Evolutionary conservation across 1,139 yeast species (phyloP).

Genomic region (Geotrichum restrictum): DNA sequence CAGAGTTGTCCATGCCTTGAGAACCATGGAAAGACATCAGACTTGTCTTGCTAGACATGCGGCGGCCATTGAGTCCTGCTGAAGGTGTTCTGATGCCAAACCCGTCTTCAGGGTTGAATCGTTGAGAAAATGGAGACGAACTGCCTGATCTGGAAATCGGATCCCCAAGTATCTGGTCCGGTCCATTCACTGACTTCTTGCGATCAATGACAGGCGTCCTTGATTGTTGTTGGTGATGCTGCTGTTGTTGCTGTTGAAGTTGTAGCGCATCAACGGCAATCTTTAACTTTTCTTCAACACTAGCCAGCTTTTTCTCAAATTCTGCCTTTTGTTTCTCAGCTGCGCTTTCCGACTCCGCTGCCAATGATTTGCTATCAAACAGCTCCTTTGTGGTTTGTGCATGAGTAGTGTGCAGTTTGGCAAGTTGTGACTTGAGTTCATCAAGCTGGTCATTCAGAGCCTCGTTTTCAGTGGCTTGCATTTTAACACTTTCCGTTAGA

Average conservation of each 20-base stretch:
- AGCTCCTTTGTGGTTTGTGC: conserved; percentile 12
- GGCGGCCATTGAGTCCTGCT: background rate
- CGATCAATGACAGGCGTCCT: background rate
- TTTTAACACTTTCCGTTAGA: conserved; percentile 25
- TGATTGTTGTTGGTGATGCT: conserved; percentile 11
- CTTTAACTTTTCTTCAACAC: conserved; percentile 11
- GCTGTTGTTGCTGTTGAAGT: conserved; percentile 10
- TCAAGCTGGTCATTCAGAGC: conserved; percentile 33
- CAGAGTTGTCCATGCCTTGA: conserved; percentile 6
- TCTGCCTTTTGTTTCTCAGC: conserved; percentile 22
- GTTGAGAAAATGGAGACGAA: conserved; percentile 15
- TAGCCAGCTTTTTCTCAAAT: conserved; percentile 11
- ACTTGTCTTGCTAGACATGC: conserved; percentile 15
- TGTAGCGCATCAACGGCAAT: conserved; percentile 9
- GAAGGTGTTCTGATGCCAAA: background rate
- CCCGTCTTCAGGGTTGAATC: conserved; percentile 9
- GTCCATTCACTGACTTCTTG: conserved; percentile 8
- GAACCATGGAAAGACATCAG: conserved; percentile 1
- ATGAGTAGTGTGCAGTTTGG: conserved; percentile 15
- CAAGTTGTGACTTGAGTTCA: conserved; percentile 28
- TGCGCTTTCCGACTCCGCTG: conserved; percentile 19
- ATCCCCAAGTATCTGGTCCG: conserved; percentile 6
- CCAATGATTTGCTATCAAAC: conserved; percentile 5
- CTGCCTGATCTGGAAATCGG: conserved; percentile 14
- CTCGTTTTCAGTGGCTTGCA: conserved; percentile 27